phyloP scores from a whole-genome alignment of 306 rosid species.

The Pyrus betulifolia region DNA sequence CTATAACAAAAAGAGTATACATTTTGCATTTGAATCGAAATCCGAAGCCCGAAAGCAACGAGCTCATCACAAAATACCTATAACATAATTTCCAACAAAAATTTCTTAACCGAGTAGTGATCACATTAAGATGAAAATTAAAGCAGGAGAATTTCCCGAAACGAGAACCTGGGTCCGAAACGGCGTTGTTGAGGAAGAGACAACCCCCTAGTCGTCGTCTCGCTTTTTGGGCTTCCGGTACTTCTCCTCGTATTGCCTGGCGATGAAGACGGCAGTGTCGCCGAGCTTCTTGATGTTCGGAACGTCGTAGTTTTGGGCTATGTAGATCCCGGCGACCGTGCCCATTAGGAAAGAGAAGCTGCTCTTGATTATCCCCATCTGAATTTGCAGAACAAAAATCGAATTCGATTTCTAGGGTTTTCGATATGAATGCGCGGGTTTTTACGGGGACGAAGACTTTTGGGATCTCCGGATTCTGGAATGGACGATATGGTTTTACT shows the following conservation, averaged over 20 bases:
- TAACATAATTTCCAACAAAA: not conserved
- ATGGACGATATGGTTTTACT: not conserved
- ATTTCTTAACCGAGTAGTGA: not conserved
- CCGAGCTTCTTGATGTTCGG: constrained; percentile 61
- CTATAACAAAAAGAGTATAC: not conserved
- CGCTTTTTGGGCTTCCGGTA: constrained; percentile 54
- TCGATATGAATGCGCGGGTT: constrained; percentile 1
- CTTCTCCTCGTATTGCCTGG: constrained; percentile 41
- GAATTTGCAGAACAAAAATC: not conserved
- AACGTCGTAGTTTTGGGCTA: constrained; percentile 69
- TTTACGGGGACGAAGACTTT: not conserved
- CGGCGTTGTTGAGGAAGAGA: not conserved
- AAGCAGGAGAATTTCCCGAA: not conserved
- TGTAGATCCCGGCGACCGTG: constrained; percentile 46
- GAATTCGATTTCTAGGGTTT: not conserved
- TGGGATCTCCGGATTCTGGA: not conserved
- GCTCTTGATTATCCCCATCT: constrained; percentile 74
- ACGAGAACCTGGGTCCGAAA: constrained; percentile 22
- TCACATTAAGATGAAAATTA: not conserved
- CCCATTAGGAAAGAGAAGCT: constrained; percentile 66
- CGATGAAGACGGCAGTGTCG: constrained; percentile 30
- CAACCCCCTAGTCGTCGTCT: constrained; percentile 25
- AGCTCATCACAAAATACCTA: not conserved
- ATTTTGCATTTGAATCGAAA: not conserved
- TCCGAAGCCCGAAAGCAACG: not conserved